Evolutionary conservation across 1,139 yeast species (phyloP).

Genomic region (Insectozyma bohioensis): DNA sequence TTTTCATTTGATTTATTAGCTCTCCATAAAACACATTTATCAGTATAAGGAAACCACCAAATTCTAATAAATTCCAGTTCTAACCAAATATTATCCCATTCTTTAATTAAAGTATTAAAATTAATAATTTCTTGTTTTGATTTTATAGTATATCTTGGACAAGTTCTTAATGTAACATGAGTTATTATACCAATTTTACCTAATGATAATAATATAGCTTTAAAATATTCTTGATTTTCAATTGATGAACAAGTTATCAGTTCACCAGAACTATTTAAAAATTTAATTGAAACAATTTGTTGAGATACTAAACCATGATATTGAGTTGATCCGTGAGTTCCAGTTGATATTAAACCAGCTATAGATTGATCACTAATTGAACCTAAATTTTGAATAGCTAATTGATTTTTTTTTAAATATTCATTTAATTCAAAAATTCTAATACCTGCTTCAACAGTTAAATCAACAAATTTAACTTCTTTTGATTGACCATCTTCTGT

Average conservation of each 20-base stretch:
- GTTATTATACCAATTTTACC: constrained; percentile 93
- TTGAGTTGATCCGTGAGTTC: constrained; percentile 95
- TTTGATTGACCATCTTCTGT: constrained; percentile 22
- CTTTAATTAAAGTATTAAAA: constrained; percentile 65
- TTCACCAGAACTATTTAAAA: constrained; percentile 75
- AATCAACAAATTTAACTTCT: constrained; percentile 74
- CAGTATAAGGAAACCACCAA: constrained; percentile 98
- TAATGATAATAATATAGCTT: constrained; percentile 81
- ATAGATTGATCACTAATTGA: constrained; percentile 92
- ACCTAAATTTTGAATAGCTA: constrained; percentile 89
- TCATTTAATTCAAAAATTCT: constrained; percentile 78
- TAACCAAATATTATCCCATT: constrained; percentile 80
- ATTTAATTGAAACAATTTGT: constrained; percentile 75
- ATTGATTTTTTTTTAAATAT: constrained; percentile 56
- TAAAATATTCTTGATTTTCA: constrained; percentile 67
- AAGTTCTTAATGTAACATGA: constrained; percentile 81
- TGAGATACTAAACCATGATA: constrained; percentile 89
- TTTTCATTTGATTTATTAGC: constrained; percentile 71
- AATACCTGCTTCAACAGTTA: constrained; percentile 91
- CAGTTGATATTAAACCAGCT: constrained; percentile 94
- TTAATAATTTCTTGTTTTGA: constrained; percentile 80
- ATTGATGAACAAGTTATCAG: constrained; percentile 66
- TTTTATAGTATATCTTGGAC: constrained; percentile 80
- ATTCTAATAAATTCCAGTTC: constrained; percentile 87
- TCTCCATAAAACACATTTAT: constrained; percentile 86